Evolutionary conservation across 495 filamentous ascomycete species (phyloP), one percentile per base, ranked within the genome.

Genomic region (Amorphotheca resinae): DNA sequence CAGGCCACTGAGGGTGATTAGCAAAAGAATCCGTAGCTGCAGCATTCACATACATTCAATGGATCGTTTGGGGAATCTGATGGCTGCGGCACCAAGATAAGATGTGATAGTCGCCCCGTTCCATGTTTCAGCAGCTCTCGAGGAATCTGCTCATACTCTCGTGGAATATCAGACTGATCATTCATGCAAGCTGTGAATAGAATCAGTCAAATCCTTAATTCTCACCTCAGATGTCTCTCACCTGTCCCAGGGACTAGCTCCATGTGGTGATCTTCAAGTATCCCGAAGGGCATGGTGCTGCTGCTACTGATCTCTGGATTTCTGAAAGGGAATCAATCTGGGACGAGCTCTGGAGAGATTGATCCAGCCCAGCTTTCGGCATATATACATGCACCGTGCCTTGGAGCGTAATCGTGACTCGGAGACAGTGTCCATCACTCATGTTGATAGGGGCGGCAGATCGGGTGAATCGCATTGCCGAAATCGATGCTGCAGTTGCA

Each of bases 31-130:
- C n/a, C n/a, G n/a, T n/a, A n/a, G n/a, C n/a, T n/a, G n/a, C n/a
- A n/a, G n/a, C n/a, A n/a, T n/a, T n/a, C n/a, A 54, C 61, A 43
- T 33, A 63, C 64, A 33, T 70, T 70, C 40, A 76, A 51, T 9
- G 72, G 72, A 46, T 76, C 72, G 45, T 76, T 74, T 0, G 70
- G 71, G 14, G 63, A 67, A 44, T 72, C 62, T 9, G 64, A 67
- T 14, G 72, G 72, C 51, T 76, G 72, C 9, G 72, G 71, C 22
- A 70, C 62, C 26, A 76, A 58, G 31, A 74, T 66, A 9, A 74
- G 56, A 46, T 70, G 50, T 0, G 60, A 58, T 34, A 63, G 52
- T 33, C 64, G 60, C 4, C 69, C 70, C 4, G 55, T 66, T 17
- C 62, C 69, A 47, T 70, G 68, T 53, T 73, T 75, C 12, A 74